phyloP scores from a whole-genome alignment of 169 alveolate species.

The Perkinsus chesapeaki region DNA sequence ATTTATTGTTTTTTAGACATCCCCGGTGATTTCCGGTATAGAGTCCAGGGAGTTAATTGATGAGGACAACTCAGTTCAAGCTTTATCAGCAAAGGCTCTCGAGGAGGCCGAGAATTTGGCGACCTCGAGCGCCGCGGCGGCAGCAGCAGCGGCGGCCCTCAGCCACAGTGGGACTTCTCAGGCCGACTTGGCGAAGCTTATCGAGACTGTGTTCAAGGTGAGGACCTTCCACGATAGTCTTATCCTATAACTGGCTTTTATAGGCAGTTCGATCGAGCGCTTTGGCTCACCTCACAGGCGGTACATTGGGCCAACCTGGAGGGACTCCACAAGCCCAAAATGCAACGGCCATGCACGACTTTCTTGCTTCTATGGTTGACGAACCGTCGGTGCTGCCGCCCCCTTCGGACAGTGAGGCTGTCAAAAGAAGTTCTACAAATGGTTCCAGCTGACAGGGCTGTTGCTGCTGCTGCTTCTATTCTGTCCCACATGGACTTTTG shows the following conservation, averaged over 20 bases:
- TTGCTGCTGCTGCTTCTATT: background rate
- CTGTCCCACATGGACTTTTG: background rate
- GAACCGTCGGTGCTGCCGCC: background rate
- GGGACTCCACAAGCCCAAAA: background rate
- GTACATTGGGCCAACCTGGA: background rate
- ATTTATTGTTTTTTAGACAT: background rate
- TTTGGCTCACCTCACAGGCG: background rate
- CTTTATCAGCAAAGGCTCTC: background rate
- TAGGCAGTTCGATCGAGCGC: background rate
- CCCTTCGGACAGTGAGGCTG: background rate
- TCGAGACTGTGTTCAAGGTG: background rate
- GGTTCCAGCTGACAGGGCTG: background rate
- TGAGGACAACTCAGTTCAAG: background rate
- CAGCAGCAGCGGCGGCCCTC: background rate
- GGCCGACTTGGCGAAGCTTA: background rate
- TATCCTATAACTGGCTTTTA: background rate
- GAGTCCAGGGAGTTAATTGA: background rate
- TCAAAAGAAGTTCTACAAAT: background rate
- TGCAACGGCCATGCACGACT: background rate
- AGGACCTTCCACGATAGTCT: background rate
- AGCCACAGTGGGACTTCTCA: background rate
- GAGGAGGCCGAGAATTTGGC: background rate
- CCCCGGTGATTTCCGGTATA: background rate
- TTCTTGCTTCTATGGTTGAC: background rate
- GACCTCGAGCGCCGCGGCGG: background rate